Evolutionary conservation across 179 eudicot genomes (phyloP).

Genomic region (Silene noctiflora): DNA sequence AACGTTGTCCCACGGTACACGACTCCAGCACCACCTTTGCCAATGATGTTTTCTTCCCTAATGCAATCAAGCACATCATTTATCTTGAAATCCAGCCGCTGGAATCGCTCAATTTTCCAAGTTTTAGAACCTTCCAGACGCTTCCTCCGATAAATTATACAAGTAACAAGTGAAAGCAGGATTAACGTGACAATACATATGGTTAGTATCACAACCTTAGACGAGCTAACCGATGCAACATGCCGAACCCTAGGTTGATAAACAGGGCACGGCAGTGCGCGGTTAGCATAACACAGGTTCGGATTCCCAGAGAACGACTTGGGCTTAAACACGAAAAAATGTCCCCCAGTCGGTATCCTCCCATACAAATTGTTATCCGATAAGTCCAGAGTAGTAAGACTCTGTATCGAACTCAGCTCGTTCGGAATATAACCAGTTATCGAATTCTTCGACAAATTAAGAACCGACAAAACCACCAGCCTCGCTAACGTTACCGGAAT

Average conservation of each 20-base stretch:
- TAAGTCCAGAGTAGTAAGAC: constrained; percentile 58
- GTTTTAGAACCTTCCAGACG: constrained; percentile 42
- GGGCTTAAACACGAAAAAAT: constrained; percentile 45
- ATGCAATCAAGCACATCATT: constrained; percentile 66
- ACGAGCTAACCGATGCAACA: constrained; percentile 21
- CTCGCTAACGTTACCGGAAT: constrained; percentile 46
- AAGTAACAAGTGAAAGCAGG: constrained; percentile 33
- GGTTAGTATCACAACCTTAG: constrained; percentile 34
- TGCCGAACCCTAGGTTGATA: constrained; percentile 21
- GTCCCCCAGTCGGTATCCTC: constrained; percentile 45
- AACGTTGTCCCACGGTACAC: constrained; percentile 85
- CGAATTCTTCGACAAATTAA: constrained; percentile 57
- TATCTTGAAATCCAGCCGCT: constrained; percentile 59
- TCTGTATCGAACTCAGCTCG: constrained; percentile 40
- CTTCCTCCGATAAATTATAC: constrained; percentile 34
- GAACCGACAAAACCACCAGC: constrained; percentile 34
- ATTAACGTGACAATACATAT: constrained; percentile 28
- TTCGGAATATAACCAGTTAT: constrained; percentile 59
- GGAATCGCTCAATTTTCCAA: constrained; percentile 88
- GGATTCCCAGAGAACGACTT: constrained; percentile 63
- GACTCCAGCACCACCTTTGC: constrained; percentile 88
- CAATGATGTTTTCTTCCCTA: constrained; percentile 78
- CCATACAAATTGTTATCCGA: constrained; percentile 71
- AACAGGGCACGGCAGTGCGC: constrained; percentile 32
- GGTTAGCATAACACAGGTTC: constrained; percentile 46